Base-by-base conservation (phyloP, 1,139 yeast species). In the Geotrichum australiense region DNA sequence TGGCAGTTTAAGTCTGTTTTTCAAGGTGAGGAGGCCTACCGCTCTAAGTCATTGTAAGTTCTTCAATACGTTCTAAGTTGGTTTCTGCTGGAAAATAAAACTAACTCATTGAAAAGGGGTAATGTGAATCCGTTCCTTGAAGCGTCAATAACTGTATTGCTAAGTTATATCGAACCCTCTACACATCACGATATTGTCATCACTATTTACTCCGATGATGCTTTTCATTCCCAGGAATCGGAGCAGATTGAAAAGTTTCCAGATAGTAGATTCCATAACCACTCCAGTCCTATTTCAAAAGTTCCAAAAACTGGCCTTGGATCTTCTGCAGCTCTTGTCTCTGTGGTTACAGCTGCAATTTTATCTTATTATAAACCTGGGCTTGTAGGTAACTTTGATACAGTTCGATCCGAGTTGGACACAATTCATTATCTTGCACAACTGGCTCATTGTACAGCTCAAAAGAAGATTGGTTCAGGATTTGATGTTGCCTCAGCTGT, bases 401-500 rank as follows among this genome's bases (percentile, higher is more conserved):
- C 43, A 10, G 25, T 38, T 7, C 42, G 43, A 6, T 39, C 31
- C 5, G 19, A 47, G 14, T 37, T 45, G 19, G 42, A 35, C 14
- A 62, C 57, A 5, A 67, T 91, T 22, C 97, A 91, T 60, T 89
- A 86, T 53, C 64, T 86, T 25, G 76, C 96, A 0, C 98, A 91
- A 57, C 67, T 85, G 10, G 83, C 95, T 1, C 98, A 91, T 59
- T 89, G 96, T 59, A 73, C 75, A 43, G 97, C 98, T 1, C 98
- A 91, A 59, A 84, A 85, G 34, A 93, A 93, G 60, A 79, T 91
- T 21, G 98, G 98, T 0, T 85, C 96, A 2, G 98, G 98, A 0
- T 91, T 91, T 60, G 98, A 91, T 58, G 94, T 93, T 32, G 97
- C 95, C 0, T 80, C 97, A 6, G 98, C 98, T 0, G 80, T 85